phyloP scores from a whole-genome alignment of 257 asterid genomes.

The Hygrophila difformis region DNA sequence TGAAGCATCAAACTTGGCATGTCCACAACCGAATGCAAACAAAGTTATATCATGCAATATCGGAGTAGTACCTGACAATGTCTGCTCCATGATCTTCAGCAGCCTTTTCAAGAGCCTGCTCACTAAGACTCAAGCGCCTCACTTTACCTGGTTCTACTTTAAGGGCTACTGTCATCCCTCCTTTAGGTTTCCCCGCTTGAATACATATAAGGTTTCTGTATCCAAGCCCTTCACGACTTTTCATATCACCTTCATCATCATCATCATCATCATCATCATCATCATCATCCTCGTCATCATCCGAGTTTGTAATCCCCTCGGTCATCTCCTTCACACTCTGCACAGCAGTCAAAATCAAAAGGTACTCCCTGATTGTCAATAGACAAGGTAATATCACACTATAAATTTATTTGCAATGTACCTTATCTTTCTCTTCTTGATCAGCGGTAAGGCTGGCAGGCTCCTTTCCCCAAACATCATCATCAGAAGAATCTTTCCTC shows the following conservation, averaged over 20 bases:
- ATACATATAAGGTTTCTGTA: constrained; percentile 67
- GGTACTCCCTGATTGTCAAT: neutral
- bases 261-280: constrained; percentile 14
- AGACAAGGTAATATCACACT: neutral
- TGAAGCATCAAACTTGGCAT: constrained; percentile 3
- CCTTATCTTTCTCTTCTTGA: constrained; percentile 45
- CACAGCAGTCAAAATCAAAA: constrained; percentile 2
- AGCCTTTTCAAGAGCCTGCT: constrained; percentile 71
- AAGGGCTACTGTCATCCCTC: constrained; percentile 51
- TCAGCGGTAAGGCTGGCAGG: constrained; percentile 52
- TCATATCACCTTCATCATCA: constrained; percentile 40
- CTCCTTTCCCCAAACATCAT: constrained; percentile 80
- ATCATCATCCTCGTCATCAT: too few relatives aligned
- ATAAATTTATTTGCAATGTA: constrained; percentile 10
- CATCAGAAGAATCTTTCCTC: constrained; percentile 51
- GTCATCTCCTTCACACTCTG: constrained; percentile 28
- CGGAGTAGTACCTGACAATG: constrained; percentile 28
- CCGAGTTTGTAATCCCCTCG: constrained; percentile 18
- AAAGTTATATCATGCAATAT: constrained; percentile 4
- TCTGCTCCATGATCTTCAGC: constrained; percentile 28
- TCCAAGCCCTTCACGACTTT: constrained; percentile 32
- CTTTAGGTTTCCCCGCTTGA: constrained; percentile 76
- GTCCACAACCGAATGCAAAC: neutral
- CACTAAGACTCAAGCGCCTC: constrained; percentile 70
- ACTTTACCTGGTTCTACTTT: constrained; percentile 39